Conservation (phyloP, 768 basidiomycete genomes). For the Lactifluus volemus region DNA sequence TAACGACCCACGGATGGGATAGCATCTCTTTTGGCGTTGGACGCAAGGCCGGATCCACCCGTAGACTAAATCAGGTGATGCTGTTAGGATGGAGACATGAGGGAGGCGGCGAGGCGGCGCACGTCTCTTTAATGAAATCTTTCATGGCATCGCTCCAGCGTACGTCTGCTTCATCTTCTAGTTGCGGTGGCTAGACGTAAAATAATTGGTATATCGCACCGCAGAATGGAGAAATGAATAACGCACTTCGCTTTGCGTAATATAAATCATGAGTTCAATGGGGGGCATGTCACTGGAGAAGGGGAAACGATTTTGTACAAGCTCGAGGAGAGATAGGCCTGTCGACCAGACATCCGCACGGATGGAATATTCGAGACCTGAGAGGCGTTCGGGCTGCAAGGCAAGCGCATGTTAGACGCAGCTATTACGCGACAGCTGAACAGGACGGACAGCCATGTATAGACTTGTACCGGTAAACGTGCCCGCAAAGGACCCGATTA, state of each 20-base stretch:
- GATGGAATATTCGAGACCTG: conserved; percentile 86
- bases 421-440: conserved; percentile 7
- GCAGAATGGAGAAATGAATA: conserved; percentile 14
- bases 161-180: conserved; percentile 61
- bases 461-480: conserved; percentile 97
- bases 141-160: conserved; percentile 82
- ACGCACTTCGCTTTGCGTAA: conserved; percentile 69
- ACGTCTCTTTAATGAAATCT: conserved; percentile 84
- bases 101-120: conserved; percentile 26
- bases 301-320: conserved; percentile 91
- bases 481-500: conserved; percentile 83
- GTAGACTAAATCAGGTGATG: conserved; percentile 41
- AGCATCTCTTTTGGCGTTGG: conserved; percentile 82
- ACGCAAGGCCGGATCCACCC: conserved; percentile 55
- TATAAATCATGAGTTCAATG: conserved; percentile 92
- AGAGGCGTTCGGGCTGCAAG: conserved; percentile 83
- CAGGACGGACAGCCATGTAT: conserved; percentile 89
- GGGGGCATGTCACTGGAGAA: conserved; percentile 86
- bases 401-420: conserved; percentile 14
- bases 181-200: conserved; percentile 58
- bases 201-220: conserved; percentile 18
- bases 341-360: conserved; percentile 98
- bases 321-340: conserved; percentile 88
- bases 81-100: background rate
- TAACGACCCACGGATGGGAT: conserved; percentile 73